A percentile compares a stretch with the other conserved stretches of the same genome.
These are phyloP conservation scores for Akanthomyces dipterigenus DNA, from an alignment of 2,329 filamentous ascomycete species.

Conservation along the genomic window DNA sequence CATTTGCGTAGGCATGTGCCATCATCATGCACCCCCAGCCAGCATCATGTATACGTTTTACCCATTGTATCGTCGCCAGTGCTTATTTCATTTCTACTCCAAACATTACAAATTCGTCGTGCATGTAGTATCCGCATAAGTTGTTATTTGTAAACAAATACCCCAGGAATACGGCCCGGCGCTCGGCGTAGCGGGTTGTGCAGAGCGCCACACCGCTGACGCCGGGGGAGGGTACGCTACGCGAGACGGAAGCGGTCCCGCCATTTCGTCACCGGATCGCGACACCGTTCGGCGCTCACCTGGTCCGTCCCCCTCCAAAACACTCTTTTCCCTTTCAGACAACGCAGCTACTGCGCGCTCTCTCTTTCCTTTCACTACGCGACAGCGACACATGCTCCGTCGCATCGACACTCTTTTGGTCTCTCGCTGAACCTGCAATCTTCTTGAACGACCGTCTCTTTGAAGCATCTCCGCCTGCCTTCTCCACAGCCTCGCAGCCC, in stretches of 20 bases:
- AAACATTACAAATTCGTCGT: too few species aligned
- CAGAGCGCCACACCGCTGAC: background rate
- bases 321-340: background rate
- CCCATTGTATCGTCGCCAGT: too few species aligned
- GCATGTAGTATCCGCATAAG: too few species aligned
- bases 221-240: background rate
- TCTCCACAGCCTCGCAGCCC: background rate
- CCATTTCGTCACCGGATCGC: slow-evolving; percentile 7
- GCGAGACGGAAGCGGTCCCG: background rate
- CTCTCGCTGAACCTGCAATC: background rate
- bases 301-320: background rate
- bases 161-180: background rate
- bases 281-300: background rate
- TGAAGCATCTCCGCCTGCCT: too few species aligned
- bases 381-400: background rate
- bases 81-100: too few species aligned
- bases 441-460: background rate
- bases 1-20: too few species aligned
- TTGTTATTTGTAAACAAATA: too few species aligned
- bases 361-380: too few species aligned
- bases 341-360: background rate
- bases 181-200: background rate
- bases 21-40: too few species aligned
- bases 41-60: too few species aligned
- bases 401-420: background rate